Base-by-base conservation (phyloP, 1,139 yeast species). In the Candida tetrigidarum region DNA sequence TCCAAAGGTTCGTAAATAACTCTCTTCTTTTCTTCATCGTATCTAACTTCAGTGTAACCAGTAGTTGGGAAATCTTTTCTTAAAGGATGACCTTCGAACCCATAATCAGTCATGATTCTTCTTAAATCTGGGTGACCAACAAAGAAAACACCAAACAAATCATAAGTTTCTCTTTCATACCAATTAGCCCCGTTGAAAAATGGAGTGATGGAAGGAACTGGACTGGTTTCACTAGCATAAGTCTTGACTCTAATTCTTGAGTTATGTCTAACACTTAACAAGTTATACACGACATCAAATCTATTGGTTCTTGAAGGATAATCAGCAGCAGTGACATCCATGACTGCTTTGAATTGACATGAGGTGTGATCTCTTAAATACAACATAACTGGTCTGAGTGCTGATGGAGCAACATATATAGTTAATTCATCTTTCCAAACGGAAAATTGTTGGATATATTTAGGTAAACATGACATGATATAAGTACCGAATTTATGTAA, bases 21-120 rank as follows among this genome's bases (percentile, higher is more conserved):
- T 63, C 96, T 81, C 76, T 88, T 84, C 80, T 89, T 89, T 67
- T 89, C 96, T 64, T 88, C 92, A 65, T 89, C 96, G 67, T 88
- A 89, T 64, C 93, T 80, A 38, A 89, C 90, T 71, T 89, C 96
- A 42, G 95, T 87, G 69, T 86, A 89, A 50, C 96, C 96, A 39
- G 96, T 86, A 39, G 93, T 83, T 57, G 96, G 96, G 86, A 89
- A 89, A 67, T 89, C 96, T 68, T 89, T 89, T 68, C 96, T 82
- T 64, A 89, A 78, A 12, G 96, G 96, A 63, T 89, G 95, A 45
- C 96, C 96, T 67, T 87, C 96, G 59, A 89, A 89, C 28, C 96
- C 96, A 66, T 89, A 89, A 69, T 89, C 96, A 43, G 96, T 89
- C 83, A 89, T 79, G 63, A 89, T 87, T 71, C 96, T 80, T 72